phyloP scores from a whole-genome alignment of 139 green algal genomes.

The Chlamydomonas applanata region DNA sequence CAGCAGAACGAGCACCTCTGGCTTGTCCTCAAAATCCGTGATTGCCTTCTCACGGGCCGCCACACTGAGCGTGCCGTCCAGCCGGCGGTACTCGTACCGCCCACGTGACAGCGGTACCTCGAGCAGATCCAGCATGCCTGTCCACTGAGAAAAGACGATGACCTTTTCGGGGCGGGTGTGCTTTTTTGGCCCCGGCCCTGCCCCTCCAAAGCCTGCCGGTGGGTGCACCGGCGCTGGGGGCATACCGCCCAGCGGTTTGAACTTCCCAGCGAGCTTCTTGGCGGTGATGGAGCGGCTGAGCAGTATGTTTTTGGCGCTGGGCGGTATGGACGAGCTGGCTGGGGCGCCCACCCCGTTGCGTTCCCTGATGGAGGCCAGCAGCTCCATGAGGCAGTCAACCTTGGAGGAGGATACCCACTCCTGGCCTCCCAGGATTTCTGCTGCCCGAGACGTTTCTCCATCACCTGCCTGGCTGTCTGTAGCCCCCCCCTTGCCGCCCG shows the following conservation, averaged over 20 bases:
- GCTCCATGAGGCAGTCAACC: conserved; percentile 46
- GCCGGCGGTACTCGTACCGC: conserved; percentile 29
- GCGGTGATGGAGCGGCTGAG: background rate
- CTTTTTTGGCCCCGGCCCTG: conserved; percentile 16
- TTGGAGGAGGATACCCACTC: conserved; percentile 36
- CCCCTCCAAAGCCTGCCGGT: background rate
- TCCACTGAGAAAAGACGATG: conserved; percentile 95
- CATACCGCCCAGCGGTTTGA: background rate
- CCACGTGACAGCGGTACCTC: conserved; percentile 41
- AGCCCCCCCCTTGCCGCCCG: background rate
- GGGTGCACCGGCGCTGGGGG: background rate
- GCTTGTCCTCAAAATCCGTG: conserved; percentile 62
- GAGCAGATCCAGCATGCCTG: conserved; percentile 86
- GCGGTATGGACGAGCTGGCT: background rate
- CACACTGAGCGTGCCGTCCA: conserved; percentile 86
- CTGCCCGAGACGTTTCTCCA: background rate
- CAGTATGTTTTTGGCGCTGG: background rate
- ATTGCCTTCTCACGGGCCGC: conserved; percentile 68
- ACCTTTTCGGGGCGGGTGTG: conserved; percentile 57
- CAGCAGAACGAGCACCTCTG: conserved; percentile 58
- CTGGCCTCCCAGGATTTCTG: conserved; percentile 15
- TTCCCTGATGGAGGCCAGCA: conserved; percentile 31
- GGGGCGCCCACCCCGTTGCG: background rate
- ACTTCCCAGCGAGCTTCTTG: conserved; percentile 8
- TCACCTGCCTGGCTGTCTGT: background rate